These are phyloP conservation scores for Spathaspora boniae DNA, from an alignment of 805 yeast species.

Conservation along the genomic window DNA sequence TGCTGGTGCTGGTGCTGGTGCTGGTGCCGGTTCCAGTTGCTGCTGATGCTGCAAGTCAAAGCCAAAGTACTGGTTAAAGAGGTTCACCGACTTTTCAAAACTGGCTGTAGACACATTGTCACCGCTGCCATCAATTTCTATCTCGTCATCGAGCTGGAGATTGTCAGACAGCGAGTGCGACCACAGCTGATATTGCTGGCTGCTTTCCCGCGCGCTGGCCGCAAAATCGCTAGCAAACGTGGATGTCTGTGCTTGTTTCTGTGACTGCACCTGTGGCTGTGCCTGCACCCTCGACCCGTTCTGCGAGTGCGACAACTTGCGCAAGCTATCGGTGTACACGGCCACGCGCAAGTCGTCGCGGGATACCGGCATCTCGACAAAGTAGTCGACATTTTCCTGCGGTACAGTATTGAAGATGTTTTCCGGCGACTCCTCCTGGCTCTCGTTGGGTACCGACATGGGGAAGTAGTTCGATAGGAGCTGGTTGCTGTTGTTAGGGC, in stretches of 20 bases:
- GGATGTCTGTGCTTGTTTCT: no score
- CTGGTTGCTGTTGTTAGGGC: constrained; percentile 6
- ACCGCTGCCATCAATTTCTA: constrained; percentile 2
- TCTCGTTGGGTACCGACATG: constrained; percentile 9
- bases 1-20: background rate
- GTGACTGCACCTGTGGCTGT: no score
- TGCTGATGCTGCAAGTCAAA: no score
- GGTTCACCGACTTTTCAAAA: constrained; percentile 5
- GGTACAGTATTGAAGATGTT: constrained; percentile 10
- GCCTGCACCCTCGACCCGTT: constrained; percentile 1
- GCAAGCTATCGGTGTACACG: constrained; percentile 9
- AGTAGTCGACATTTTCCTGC: constrained; percentile 7
- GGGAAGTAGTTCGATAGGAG: constrained; percentile 6
- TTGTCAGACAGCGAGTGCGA: background rate
- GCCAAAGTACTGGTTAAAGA: constrained; percentile 3
- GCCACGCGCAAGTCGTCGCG: constrained; percentile 10
- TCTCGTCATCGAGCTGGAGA: background rate
- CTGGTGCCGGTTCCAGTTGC: background rate
- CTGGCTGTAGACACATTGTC: constrained; percentile 3
- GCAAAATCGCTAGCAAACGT: no score
- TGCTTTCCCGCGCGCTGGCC: no score
- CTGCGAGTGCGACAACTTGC: constrained; percentile 5
- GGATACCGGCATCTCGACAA: constrained; percentile 5
- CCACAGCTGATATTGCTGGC: no score
- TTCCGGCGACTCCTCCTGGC: constrained; percentile 4